These are phyloP conservation scores for Herpetospermum pedunculosum DNA, from an alignment of 306 rosid species.

Conservation along the genomic window DNA sequence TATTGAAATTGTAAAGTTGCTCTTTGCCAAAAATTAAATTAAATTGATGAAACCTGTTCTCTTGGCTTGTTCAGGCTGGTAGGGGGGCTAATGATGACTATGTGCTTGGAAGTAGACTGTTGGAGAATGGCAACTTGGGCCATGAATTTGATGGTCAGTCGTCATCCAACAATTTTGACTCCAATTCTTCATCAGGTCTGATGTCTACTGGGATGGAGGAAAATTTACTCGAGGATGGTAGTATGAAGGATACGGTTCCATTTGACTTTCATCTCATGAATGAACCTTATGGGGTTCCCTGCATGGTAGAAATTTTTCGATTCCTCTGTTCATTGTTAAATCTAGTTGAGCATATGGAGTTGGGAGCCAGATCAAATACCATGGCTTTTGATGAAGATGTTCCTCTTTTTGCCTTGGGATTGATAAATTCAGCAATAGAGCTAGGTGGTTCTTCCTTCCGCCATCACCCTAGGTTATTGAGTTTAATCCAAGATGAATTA, in stretches of 20 bases:
- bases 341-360: slow-evolving; percentile 60
- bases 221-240: slow-evolving; percentile 32
- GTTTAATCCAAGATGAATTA: slow-evolving; percentile 38
- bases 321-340: slow-evolving; percentile 79
- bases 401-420: slow-evolving; percentile 82
- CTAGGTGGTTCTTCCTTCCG: slow-evolving; percentile 83
- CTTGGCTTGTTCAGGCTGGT: slow-evolving; percentile 40
- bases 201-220: slow-evolving; percentile 45
- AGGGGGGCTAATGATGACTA: slow-evolving; percentile 47
- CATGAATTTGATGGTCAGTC: slow-evolving; percentile 61
- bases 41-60: slow-evolving; percentile 6
- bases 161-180: slow-evolving; percentile 28
- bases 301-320: slow-evolving; percentile 97
- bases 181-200: slow-evolving; percentile 36
- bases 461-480: slow-evolving; percentile 38
- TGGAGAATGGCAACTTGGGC: slow-evolving; percentile 66
- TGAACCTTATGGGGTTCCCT: slow-evolving; percentile 91
- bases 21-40: not conserved
- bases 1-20: not conserved
- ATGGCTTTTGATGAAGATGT: slow-evolving; percentile 85
- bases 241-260: slow-evolving; percentile 49
- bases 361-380: slow-evolving; percentile 67
- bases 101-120: slow-evolving; percentile 51
- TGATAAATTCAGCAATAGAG: slow-evolving; percentile 85
- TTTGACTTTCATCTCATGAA: slow-evolving; percentile 68